Conservation (phyloP, 805 yeast genomes). For the Komagataella kurtzmanii region DNA sequence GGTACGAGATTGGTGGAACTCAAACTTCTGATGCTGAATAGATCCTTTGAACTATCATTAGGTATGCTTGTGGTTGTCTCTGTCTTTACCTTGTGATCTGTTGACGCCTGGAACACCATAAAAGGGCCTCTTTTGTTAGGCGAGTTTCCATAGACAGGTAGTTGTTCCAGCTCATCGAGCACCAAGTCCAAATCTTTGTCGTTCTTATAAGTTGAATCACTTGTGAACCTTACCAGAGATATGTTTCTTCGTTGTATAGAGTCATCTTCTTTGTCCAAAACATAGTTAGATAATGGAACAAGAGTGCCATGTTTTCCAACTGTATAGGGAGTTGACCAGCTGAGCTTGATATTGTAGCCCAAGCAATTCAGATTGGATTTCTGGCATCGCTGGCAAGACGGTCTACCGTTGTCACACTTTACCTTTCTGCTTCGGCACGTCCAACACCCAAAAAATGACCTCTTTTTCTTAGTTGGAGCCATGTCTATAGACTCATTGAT, state of each 20-base stretch:
- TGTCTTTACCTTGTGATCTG: background rate
- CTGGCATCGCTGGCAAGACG: conserved; percentile 31
- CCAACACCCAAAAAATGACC: conserved; percentile 38
- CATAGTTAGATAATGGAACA: conserved; percentile 6
- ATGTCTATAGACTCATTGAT: background rate
- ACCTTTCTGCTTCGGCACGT: conserved; percentile 40
- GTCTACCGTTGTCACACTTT: conserved; percentile 35
- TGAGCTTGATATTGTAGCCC: conserved; percentile 35
- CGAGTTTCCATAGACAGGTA: background rate
- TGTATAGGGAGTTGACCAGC: conserved; percentile 29
- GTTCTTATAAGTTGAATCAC: conserved; percentile 19
- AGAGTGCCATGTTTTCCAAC: conserved; percentile 12
- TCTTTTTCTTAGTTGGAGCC: conserved; percentile 6
- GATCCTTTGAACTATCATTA: background rate
- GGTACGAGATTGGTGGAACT: background rate
- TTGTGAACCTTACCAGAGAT: conserved; percentile 27
- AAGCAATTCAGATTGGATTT: conserved; percentile 30
- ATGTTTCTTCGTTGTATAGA: conserved; percentile 29
- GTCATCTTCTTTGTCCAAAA: conserved; percentile 3
- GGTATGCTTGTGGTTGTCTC: background rate
- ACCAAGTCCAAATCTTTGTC: conserved; percentile 23
- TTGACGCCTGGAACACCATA: background rate
- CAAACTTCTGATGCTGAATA: background rate
- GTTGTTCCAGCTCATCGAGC: conserved; percentile 14
- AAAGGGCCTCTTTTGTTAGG: background rate